Conservation (phyloP, 2,329 filamentous ascomycete species). For the Ceratocystis cacaofunesta region DNA sequence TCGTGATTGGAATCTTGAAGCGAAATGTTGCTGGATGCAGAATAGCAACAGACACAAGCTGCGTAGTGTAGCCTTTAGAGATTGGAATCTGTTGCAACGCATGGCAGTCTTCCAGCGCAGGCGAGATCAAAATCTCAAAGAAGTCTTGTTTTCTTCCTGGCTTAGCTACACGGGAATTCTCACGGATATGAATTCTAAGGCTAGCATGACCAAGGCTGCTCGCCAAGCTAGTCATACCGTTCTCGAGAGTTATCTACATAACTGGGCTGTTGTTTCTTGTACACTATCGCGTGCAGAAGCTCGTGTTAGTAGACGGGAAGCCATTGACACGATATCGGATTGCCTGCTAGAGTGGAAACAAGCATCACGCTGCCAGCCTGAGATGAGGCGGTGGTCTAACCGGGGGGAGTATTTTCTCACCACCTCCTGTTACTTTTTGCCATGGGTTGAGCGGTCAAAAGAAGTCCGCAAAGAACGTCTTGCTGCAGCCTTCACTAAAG, state of each 20-base stretch:
- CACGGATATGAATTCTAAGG: neutral
- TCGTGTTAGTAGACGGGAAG: conserved; percentile 8
- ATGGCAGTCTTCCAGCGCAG: conserved; percentile 13
- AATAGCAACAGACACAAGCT: conserved; percentile 7
- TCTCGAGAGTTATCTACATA: neutral
- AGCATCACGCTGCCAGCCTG: neutral
- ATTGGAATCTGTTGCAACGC: conserved; percentile 16
- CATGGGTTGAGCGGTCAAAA: conserved; percentile 22
- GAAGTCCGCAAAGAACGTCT: conserved; percentile 19
- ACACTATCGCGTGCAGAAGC: conserved; percentile 3
- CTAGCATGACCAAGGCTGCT: conserved; percentile 3
- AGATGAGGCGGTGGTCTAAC: conserved; percentile 17
- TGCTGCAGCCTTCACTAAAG: conserved; percentile 16
- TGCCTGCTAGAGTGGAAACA: conserved; percentile 15
- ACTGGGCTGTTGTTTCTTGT: conserved; percentile 6
- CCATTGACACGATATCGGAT: neutral
- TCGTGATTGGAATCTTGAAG: conserved; percentile 16
- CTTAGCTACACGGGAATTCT: conserved; percentile 1
- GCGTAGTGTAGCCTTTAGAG: conserved; percentile 11
- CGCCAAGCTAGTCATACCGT: conserved; percentile 1
- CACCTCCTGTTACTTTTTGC: conserved; percentile 21
- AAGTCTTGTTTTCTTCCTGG: conserved; percentile 5
- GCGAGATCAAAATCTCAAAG: neutral
- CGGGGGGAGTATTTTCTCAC: conserved; percentile 21
- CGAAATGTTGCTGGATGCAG: conserved; percentile 12